A percentile compares a stretch with the other conserved stretches of the same genome.
These are phyloP conservation scores for Sugiyamaella paludigena DNA, from an alignment of 1,139 yeast genomes.

Conservation along the genomic window DNA sequence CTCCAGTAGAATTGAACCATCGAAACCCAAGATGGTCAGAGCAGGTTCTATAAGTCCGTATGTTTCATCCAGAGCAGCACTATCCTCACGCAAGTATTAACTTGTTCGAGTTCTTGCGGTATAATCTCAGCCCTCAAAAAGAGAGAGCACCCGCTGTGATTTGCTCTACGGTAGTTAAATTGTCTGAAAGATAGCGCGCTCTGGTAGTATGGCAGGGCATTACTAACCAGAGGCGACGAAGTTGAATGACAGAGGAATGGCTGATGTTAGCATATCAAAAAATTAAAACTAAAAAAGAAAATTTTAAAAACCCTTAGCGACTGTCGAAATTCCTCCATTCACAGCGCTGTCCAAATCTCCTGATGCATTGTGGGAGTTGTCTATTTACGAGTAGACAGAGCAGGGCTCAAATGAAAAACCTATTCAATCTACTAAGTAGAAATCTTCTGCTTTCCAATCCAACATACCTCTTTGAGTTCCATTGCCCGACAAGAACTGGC, in stretches of 20 bases:
- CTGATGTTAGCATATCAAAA: conserved; percentile 16
- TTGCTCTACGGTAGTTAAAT: conserved; percentile 12
- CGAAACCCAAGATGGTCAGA: too few species aligned
- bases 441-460: too few species aligned
- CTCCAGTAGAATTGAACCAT: too few species aligned
- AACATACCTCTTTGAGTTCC: conserved; percentile 65
- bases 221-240: conserved; percentile 86
- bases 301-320: too few species aligned
- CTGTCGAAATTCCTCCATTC: too few species aligned
- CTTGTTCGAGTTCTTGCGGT: conserved; percentile 89
- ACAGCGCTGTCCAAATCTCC: too few species aligned
- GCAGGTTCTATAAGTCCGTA: neutral
- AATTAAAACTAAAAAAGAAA: neutral
- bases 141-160: conserved; percentile 50
- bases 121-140: conserved; percentile 56
- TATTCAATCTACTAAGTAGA: neutral
- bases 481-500: conserved; percentile 67
- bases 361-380: too few species aligned
- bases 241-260: conserved; percentile 73
- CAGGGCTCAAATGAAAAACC: too few species aligned
- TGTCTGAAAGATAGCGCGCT: conserved; percentile 11
- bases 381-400: too few species aligned
- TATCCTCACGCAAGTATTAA: conserved; percentile 84
- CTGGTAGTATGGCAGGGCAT: conserved; percentile 10
- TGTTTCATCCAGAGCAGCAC: conserved; percentile 17